Conservation (phyloP, 1,139 yeast genomes). For the Blastobotrys apis region DNA sequence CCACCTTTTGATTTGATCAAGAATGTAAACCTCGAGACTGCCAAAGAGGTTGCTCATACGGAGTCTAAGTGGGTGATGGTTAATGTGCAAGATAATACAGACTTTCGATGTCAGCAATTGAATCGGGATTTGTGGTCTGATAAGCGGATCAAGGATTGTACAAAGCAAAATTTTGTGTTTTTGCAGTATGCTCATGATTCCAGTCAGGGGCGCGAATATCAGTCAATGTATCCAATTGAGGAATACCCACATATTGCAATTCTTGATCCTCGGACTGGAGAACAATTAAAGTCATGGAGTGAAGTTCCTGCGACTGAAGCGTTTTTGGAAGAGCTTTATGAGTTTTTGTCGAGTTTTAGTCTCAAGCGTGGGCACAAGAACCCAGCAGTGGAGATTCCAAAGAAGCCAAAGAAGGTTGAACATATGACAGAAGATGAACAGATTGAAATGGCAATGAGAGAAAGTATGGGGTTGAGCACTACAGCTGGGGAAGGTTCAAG, state of each 20-base stretch:
- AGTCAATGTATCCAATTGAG: constrained; percentile 65
- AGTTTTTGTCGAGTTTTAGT: constrained; percentile 54
- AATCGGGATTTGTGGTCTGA: constrained; percentile 94
- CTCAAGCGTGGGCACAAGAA: constrained; percentile 61
- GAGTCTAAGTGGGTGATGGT: constrained; percentile 77
- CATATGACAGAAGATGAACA: constrained; percentile 78
- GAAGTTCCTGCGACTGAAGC: constrained; percentile 53
- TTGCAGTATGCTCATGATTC: constrained; percentile 71
- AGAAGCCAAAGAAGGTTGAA: constrained; percentile 28
- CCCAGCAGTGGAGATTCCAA: constrained; percentile 45
- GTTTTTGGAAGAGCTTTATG: constrained; percentile 49
- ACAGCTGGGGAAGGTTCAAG: constrained; percentile 11
- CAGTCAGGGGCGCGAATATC: constrained; percentile 64
- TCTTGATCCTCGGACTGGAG: constrained; percentile 93
- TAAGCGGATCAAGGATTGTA: constrained; percentile 55
- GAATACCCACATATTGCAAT: constrained; percentile 87
- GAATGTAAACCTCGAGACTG: constrained; percentile 61
- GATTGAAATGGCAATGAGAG: constrained; percentile 68
- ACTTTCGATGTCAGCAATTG: constrained; percentile 82
- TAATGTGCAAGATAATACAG: constrained; percentile 79
- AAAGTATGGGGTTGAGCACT: constrained; percentile 46
- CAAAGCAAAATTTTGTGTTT: constrained; percentile 68
- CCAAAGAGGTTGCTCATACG: constrained; percentile 60
- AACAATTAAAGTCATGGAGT: constrained; percentile 68
- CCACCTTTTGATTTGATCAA: constrained; percentile 92